These are phyloP conservation scores for Bipolaris oryzae DNA, from an alignment of 2,329 filamentous ascomycete species.

Conservation along the genomic window DNA sequence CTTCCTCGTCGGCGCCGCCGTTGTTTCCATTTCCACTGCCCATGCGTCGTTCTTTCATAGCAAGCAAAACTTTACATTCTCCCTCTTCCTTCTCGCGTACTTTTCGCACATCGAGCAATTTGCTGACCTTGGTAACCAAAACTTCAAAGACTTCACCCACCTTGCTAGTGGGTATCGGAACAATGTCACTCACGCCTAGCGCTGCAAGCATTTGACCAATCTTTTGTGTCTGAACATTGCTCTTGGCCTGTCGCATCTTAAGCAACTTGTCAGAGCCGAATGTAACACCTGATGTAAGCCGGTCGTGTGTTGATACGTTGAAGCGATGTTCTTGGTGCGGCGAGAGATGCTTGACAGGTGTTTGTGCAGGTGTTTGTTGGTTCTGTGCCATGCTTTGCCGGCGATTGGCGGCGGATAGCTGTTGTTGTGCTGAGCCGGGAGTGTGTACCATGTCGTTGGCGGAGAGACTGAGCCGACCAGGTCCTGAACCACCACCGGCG, in stretches of 20 bases:
- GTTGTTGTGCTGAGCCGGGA: constrained; percentile 37
- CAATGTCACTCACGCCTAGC: constrained; percentile 71
- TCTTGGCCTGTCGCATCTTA: constrained; percentile 79
- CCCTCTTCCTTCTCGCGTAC: constrained; percentile 75
- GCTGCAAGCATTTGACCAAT: constrained; percentile 75
- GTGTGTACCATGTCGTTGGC: constrained; percentile 47
- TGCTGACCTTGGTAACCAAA: constrained; percentile 70
- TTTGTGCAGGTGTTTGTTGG: constrained; percentile 48
- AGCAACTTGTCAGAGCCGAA: constrained; percentile 86
- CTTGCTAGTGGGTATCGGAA: constrained; percentile 75
- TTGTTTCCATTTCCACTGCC: constrained; percentile 31
- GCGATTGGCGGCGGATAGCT: constrained; percentile 40
- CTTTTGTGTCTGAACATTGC: constrained; percentile 74
- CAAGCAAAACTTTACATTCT: constrained; percentile 57
- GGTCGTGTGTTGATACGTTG: constrained; percentile 84
- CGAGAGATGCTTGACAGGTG: constrained; percentile 60
- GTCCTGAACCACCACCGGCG: constrained; percentile 34
- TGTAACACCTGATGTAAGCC: constrained; percentile 81
- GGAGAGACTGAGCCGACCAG: constrained; percentile 47
- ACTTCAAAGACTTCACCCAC: constrained; percentile 75
- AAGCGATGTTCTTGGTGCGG: constrained; percentile 78
- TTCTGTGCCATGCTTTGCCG: constrained; percentile 42
- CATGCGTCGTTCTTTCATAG: constrained; percentile 44
- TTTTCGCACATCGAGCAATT: constrained; percentile 75
- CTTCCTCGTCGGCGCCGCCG: background rate